Conservation (phyloP, 2,329 filamentous ascomycete species). For the Fusarium proliferatum region DNA sequence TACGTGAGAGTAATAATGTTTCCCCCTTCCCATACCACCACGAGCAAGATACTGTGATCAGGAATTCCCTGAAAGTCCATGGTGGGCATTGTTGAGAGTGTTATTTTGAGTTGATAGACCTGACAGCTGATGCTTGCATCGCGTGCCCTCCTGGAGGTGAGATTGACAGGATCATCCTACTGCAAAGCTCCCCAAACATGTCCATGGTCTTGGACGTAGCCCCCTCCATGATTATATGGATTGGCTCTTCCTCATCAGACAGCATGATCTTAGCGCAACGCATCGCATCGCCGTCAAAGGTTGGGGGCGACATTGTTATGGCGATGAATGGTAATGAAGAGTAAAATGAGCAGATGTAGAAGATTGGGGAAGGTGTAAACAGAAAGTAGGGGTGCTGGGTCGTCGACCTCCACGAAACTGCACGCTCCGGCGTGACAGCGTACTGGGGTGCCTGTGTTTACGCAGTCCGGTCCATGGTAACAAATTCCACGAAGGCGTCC, state of each 20-base stretch:
- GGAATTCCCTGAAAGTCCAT: background rate
- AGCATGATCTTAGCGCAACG: background rate
- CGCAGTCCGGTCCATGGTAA: slow-evolving; percentile 50
- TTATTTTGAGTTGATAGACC: background rate
- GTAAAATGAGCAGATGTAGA: too few relatives aligned
- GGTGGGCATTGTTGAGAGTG: background rate
- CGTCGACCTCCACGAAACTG: background rate
- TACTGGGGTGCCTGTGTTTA: background rate
- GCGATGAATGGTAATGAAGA: too few relatives aligned
- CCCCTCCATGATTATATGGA: background rate
- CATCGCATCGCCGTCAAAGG: too few relatives aligned
- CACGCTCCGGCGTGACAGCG: too few relatives aligned
- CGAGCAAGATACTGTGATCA: background rate
- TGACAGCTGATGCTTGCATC: background rate
- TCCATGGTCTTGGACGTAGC: background rate
- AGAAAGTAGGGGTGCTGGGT: too few relatives aligned
- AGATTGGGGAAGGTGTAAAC: too few relatives aligned
- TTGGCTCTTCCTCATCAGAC: background rate
- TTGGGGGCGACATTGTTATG: too few relatives aligned
- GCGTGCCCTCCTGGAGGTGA: background rate
- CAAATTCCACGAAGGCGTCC: slow-evolving; percentile 70
- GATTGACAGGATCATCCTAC: background rate
- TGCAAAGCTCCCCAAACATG: background rate
- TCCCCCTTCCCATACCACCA: background rate
- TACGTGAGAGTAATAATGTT: background rate